These are phyloP conservation scores for Microcyclospora pomicola DNA, from an alignment of 2,329 filamentous ascomycete genomes.

Conservation along the genomic window DNA sequence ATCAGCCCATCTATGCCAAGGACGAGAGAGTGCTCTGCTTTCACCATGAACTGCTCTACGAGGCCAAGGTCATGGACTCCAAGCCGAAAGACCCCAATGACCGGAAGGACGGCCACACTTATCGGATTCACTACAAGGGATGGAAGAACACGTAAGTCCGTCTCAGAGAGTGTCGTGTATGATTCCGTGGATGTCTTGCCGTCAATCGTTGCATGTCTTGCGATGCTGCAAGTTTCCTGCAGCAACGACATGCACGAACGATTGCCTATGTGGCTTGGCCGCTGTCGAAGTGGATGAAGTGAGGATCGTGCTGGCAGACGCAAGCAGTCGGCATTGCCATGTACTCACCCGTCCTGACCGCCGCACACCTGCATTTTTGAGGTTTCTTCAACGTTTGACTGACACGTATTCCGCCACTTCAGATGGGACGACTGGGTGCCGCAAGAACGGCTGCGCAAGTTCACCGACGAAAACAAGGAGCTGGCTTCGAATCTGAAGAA, in stretches of 20 bases:
- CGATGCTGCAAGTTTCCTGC: no score
- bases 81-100: slow-evolving; percentile 47
- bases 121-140: slow-evolving; percentile 95
- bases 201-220: background rate
- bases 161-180: background rate
- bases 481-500: slow-evolving; percentile 61
- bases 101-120: slow-evolving; percentile 65
- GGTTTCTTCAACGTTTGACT: background rate
- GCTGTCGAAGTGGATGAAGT: no score
- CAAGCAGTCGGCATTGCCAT: no score
- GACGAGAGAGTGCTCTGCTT: slow-evolving; percentile 95
- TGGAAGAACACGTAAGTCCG: slow-evolving; percentile 85
- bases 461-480: slow-evolving; percentile 88
- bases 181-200: background rate
- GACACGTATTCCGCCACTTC: background rate
- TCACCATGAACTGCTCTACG: slow-evolving; percentile 92
- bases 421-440: slow-evolving; percentile 98
- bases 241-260: no score
- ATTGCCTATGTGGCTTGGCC: no score
- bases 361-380: no score
- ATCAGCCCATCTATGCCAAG: slow-evolving; percentile 45
- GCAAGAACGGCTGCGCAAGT: slow-evolving; percentile 83
- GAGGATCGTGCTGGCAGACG: no score
- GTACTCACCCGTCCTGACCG: no score
- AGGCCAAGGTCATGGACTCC: slow-evolving; percentile 85